Conservation (phyloP, 2,329 filamentous ascomycete genomes). For the Alternaria ventricosa region DNA sequence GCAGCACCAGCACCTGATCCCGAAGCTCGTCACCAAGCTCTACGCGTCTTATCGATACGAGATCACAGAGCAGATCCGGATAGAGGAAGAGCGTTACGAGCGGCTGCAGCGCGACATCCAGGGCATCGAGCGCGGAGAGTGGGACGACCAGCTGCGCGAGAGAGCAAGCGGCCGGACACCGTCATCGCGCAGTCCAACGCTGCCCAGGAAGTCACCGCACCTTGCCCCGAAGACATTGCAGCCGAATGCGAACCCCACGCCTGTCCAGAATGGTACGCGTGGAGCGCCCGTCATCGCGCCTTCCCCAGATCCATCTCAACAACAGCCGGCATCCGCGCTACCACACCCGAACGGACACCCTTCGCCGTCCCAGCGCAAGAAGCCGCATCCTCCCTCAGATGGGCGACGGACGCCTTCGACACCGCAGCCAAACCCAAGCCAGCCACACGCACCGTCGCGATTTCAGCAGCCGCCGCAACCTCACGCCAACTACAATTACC, state of each 20-base stretch:
- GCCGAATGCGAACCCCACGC: conserved; percentile 13
- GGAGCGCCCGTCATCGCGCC: conserved; percentile 12
- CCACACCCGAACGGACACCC: conserved; percentile 23
- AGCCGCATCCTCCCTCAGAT: conserved; percentile 20
- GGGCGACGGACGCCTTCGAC: conserved; percentile 20
- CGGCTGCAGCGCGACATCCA: conserved; percentile 71
- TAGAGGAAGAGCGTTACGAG: conserved; percentile 74
- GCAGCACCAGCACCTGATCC: conserved; percentile 71
- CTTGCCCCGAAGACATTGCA: conserved; percentile 25
- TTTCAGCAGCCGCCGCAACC: conserved; percentile 33
- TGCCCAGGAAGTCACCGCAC: conserved; percentile 34
- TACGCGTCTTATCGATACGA: conserved; percentile 77
- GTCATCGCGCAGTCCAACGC: conserved; percentile 31
- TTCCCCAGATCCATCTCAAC: conserved; percentile 13
- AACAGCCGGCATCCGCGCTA: neutral
- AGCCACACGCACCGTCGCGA: conserved; percentile 24
- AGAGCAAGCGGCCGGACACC: conserved; percentile 29
- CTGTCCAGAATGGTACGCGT: conserved; percentile 14
- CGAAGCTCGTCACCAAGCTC: conserved; percentile 72
- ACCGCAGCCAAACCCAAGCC: conserved; percentile 23
- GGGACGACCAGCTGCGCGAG: conserved; percentile 53
- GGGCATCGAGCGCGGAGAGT: conserved; percentile 68
- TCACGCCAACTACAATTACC: conserved; percentile 40
- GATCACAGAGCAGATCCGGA: conserved; percentile 71
- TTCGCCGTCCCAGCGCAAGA: conserved; percentile 39